These are phyloP conservation scores for Tuber magnatum DNA, from an alignment of 495 filamentous ascomycete species.

Conservation along the genomic window DNA sequence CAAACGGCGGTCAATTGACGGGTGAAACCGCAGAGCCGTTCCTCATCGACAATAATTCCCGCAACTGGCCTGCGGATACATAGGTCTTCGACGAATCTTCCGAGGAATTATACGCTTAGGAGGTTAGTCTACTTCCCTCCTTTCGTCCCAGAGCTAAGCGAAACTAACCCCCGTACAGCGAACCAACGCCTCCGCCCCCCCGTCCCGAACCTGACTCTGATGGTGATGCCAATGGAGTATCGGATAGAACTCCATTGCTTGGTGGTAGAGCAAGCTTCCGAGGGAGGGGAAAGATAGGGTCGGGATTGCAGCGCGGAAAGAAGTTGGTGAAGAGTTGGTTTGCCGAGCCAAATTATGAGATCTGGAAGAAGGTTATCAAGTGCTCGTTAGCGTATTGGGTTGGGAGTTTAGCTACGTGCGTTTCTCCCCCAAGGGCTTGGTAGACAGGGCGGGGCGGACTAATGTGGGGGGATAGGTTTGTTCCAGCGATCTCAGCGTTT, in stretches of 20 bases:
- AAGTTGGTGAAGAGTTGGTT: not conserved
- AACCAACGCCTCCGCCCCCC: not conserved
- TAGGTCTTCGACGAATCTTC: conserved; percentile 26
- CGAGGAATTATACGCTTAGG: conserved; percentile 31
- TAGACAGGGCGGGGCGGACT: not conserved
- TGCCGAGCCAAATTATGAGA: conserved; percentile 11
- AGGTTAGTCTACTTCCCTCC: conserved; percentile 4
- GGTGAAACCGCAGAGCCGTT: not conserved
- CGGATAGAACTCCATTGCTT: conserved; percentile 23
- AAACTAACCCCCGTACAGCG: conserved; percentile 12
- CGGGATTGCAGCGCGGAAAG: not conserved
- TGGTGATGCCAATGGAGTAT: not conserved
- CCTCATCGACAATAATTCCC: conserved; percentile 32
- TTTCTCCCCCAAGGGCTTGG: conserved; percentile 32
- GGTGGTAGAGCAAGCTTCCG: not conserved
- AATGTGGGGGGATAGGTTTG: conserved; percentile 23
- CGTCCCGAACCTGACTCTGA: not conserved
- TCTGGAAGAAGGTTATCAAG: conserved; percentile 59
- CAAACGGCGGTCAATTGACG: not conserved
- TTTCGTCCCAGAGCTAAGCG: not conserved
- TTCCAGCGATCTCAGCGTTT: conserved; percentile 56
- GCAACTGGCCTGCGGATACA: conserved; percentile 36
- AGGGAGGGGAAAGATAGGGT: not conserved
- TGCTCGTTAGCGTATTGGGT: conserved; percentile 88
- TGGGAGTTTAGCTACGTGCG: conserved; percentile 81